phyloP scores from a whole-genome alignment of 192 early-diverging fungal species.

The Irineochytrium annulatum region DNA sequence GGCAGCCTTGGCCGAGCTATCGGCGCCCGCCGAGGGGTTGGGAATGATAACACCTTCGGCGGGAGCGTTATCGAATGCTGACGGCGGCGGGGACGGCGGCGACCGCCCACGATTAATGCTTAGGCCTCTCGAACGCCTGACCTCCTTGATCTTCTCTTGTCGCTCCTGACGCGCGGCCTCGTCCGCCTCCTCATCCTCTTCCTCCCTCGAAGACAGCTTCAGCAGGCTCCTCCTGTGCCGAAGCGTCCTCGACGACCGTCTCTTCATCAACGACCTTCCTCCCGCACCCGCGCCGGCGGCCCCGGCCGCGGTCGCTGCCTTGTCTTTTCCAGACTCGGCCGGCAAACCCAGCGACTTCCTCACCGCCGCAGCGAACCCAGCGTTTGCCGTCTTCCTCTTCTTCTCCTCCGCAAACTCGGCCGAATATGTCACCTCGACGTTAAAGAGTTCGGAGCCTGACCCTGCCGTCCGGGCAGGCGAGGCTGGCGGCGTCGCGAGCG shows the following conservation, averaged over 20 bases:
- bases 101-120: background rate
- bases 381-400: conserved; percentile 9
- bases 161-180: conserved; percentile 39
- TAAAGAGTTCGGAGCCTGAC: conserved; percentile 15
- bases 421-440: conserved; percentile 24
- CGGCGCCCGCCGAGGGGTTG: background rate
- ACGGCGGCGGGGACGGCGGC: conserved; percentile 6
- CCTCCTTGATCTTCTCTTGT: conserved; percentile 40
- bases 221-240: conserved; percentile 20
- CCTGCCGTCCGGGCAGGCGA: conserved; percentile 17
- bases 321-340: conserved; percentile 8
- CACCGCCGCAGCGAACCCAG: conserved; percentile 13
- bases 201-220: conserved; percentile 2
- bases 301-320: conserved; percentile 5
- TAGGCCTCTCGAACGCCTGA: conserved; percentile 22
- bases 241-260: conserved; percentile 11
- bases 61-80: conserved; percentile 2
- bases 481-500: conserved; percentile 13
- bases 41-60: conserved; percentile 11
- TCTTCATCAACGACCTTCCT: no score
- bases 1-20: conserved; percentile 15
- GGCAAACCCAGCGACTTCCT: background rate
- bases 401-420: conserved; percentile 2
- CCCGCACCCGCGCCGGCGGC: background rate
- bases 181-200: conserved; percentile 30